A percentile compares a stretch with the other conserved stretches of the same genome.
These are phyloP conservation scores for Boechera retrofracta DNA, from an alignment of 345 rosid genomes.

Conservation along the genomic window DNA sequence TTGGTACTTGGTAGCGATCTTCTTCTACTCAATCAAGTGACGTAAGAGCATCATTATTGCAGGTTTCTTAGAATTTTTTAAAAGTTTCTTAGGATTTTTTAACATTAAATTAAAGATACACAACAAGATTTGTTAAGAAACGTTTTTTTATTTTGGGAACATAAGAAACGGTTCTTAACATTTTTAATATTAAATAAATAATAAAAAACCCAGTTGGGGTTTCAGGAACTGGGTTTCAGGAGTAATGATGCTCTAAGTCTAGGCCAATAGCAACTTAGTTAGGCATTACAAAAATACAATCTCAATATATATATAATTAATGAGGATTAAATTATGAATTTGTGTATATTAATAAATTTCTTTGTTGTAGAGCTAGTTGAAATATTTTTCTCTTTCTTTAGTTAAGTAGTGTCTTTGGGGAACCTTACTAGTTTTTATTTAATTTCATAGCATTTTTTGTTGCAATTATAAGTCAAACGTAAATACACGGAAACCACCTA, in stretches of 20 bases:
- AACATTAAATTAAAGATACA: too few species aligned
- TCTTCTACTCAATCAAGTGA: conserved; percentile 20
- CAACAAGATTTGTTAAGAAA: too few species aligned
- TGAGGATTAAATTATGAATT: not conserved
- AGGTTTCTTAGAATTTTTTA: too few species aligned
- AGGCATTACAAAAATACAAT: not conserved
- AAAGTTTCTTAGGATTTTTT: too few species aligned
- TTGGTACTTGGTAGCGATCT: not conserved
- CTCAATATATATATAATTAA: too few species aligned
- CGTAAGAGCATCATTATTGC: too few species aligned
- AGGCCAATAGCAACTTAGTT: conserved; percentile 14
- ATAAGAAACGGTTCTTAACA: too few species aligned
- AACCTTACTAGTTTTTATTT: not conserved
- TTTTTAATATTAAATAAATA: too few species aligned
- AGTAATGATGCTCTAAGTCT: too few species aligned
- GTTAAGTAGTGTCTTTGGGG: not conserved
- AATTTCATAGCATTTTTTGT: not conserved
- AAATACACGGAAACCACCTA: conserved; percentile 33
- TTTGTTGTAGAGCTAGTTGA: conserved; percentile 12
- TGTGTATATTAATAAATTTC: not conserved
- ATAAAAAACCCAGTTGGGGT: too few species aligned
- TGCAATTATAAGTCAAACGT: not conserved
- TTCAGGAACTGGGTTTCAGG: too few species aligned
- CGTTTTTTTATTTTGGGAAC: too few species aligned
- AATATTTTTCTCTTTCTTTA: not conserved